Evolutionary conservation across 148 eudicot genomes (phyloP), one percentile per base, ranked within the genome.

Genomic region (Chenopodium album): DNA sequence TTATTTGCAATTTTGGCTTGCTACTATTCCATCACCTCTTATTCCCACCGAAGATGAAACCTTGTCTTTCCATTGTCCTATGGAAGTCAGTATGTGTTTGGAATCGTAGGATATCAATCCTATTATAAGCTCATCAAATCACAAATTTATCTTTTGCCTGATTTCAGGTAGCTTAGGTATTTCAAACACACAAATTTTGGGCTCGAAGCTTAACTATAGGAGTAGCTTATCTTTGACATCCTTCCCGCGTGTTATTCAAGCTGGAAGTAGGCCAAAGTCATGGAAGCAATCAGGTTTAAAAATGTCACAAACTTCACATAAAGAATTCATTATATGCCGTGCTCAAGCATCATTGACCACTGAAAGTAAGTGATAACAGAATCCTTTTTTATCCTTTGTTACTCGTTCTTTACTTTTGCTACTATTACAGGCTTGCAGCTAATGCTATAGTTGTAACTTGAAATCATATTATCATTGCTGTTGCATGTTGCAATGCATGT

Each of bases 331-430:
- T 74, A 71, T 75, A 47, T 79, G 85, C 78, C 54, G 52, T n/a
- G 71, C 78, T 60, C 86, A 71, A 75, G 73, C 84, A 72, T 76
- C 81, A 41, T 66, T 73, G 37, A 54, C 65, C 62, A 32, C 81
- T 16, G 83, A 82, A 76, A 84, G 89, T 87, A 59, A 87, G 89
- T 59, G 37, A 47, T 46, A 17, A 5, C 17, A 20, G 37, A 76
- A 9, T 4, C 23, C 66, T 8, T 46, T 46, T 56, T 46, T 23
- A 52, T 60, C 17, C 29, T 82, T 28, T 20, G 10, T 44, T 26
- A 75, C 28, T 20, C 5, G 14, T 68, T 69, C 13, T 22, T 14
- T 44, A 34, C 8, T 32, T 17, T 9, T 59, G 32, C 65, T 71
- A 32, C 28, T n/a, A 20, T 29, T 20, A 31, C 26, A 41, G 44